These are phyloP conservation scores for Mucor mucedo DNA, from an alignment of 371 early-diverging fungal genomes.

Conservation along the genomic window DNA sequence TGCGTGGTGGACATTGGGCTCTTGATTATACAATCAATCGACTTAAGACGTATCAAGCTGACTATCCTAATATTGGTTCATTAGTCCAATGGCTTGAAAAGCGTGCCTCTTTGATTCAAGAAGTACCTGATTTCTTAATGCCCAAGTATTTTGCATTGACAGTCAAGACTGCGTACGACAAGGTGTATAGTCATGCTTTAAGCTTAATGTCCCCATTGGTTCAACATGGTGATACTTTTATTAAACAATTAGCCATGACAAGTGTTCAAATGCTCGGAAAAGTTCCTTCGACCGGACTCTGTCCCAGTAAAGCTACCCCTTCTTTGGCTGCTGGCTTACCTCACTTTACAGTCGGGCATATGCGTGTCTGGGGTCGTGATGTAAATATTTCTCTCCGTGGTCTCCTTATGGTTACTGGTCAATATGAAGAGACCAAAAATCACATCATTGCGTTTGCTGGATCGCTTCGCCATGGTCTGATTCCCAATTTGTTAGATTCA, in stretches of 20 bases:
- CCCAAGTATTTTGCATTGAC: constrained; percentile 94
- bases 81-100: constrained; percentile 77
- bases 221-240: constrained; percentile 68
- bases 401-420: constrained; percentile 81
- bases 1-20: constrained; percentile 92
- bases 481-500: constrained; percentile 94
- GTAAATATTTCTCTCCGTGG: constrained; percentile 93
- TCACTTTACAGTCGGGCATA: constrained; percentile 91
- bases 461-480: constrained; percentile 88
- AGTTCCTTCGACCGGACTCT: constrained; percentile 80
- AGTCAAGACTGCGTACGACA: constrained; percentile 76
- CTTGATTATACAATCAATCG: constrained; percentile 84
- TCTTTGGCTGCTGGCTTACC: constrained; percentile 94
- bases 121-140: constrained; percentile 79
- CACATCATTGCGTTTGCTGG: constrained; percentile 92
- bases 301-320: constrained; percentile 64
- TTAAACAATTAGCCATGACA: constrained; percentile 73
- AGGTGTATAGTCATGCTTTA: constrained; percentile 67
- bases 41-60: constrained; percentile 59
- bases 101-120: constrained; percentile 70
- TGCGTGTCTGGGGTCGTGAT: constrained; percentile 98
- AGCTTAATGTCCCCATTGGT: constrained; percentile 66
- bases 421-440: constrained; percentile 76
- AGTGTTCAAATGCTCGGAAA: constrained; percentile 84
- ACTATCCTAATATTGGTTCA: constrained; percentile 24